phyloP scores from a whole-genome alignment of 1,284 basidiomycete species.

The Ustilago trichophora region DNA sequence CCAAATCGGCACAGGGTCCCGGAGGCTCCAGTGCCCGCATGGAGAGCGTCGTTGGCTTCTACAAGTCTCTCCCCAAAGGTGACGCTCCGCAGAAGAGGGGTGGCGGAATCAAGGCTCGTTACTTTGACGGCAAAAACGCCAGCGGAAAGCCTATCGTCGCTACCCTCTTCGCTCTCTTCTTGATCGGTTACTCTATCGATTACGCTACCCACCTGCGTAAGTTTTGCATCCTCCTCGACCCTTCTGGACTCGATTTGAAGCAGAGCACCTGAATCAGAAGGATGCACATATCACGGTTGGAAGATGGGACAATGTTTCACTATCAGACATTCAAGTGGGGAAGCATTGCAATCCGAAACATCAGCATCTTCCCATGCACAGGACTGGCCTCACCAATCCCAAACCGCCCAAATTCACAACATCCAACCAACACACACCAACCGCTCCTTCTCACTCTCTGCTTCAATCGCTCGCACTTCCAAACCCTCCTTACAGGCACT shows the following conservation, averaged over 20 bases:
- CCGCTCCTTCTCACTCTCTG: no score
- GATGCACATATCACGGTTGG: no score
- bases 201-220: conserved; percentile 58
- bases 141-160: conserved; percentile 78
- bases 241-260: background rate
- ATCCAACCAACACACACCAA: no score
- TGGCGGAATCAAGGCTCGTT: conserved; percentile 79
- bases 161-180: conserved; percentile 79
- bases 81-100: conserved; percentile 73
- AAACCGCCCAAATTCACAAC: no score
- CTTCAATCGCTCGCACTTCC: no score
- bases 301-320: no score
- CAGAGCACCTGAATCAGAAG: background rate
- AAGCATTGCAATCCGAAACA: no score
- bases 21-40: conserved; percentile 82
- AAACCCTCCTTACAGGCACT: background rate
- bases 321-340: no score
- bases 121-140: conserved; percentile 86
- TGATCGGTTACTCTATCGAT: conserved; percentile 73
- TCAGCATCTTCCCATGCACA: no score
- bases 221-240: background rate
- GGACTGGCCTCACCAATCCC: no score
- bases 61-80: conserved; percentile 84
- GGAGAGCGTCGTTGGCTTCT: conserved; percentile 86
- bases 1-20: conserved; percentile 80